phyloP scores from a whole-genome alignment of 768 basidiomycete genomes.

The Collybia mongolica region DNA sequence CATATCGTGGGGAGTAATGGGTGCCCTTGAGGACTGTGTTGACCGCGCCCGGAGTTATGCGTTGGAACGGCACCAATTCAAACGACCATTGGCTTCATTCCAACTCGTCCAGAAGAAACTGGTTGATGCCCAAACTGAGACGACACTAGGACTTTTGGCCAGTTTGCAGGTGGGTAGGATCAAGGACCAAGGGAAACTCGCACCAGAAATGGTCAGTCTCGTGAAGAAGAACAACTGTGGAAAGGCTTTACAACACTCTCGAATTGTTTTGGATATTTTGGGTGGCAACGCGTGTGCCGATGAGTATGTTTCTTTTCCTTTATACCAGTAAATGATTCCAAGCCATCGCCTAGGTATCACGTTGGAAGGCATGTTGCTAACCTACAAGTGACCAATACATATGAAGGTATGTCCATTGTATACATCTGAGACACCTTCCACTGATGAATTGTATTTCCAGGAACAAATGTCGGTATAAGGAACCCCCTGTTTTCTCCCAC shows the following conservation, averaged over 20 bases:
- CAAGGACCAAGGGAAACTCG: conserved; percentile 71
- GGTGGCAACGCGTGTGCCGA: conserved; percentile 94
- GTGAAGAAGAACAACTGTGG: conserved; percentile 96
- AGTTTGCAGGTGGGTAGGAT: conserved; percentile 82
- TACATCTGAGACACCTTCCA: background rate
- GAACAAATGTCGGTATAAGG: conserved; percentile 52
- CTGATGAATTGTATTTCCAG: conserved; percentile 24
- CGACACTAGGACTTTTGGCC: conserved; percentile 73
- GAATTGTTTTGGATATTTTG: conserved; percentile 83
- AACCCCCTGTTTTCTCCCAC: conserved; percentile 9
- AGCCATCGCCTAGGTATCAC: conserved; percentile 67
- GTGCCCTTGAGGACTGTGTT: conserved; percentile 91
- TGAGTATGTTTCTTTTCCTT: conserved; percentile 59
- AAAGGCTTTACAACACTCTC: conserved; percentile 82
- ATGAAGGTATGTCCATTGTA: conserved; percentile 62
- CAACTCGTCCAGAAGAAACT: conserved; percentile 99
- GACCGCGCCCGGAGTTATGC: conserved; percentile 77
- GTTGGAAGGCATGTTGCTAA: conserved; percentile 95
- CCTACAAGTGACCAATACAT: conserved; percentile 93
- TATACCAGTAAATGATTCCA: background rate
- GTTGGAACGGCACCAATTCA: conserved; percentile 88
- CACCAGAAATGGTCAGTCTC: conserved; percentile 93
- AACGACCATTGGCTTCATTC: conserved; percentile 87
- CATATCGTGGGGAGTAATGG: conserved; percentile 96
- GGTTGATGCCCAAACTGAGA: conserved; percentile 88